phyloP scores from a whole-genome alignment of 75 land plant genomes.

The Cryptomeria japonica region DNA sequence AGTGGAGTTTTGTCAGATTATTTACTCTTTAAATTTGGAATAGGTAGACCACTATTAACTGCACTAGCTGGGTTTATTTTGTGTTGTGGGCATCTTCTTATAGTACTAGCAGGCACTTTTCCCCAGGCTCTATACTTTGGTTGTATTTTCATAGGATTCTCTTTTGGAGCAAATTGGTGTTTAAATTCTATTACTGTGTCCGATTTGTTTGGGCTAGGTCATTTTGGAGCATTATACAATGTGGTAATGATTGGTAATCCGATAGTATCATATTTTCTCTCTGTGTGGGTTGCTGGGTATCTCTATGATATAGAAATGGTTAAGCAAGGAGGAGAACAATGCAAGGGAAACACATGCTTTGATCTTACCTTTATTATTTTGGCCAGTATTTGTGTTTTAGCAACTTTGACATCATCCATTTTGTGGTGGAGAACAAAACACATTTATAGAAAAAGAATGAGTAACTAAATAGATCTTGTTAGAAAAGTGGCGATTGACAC shows the following conservation, averaged over 20 bases:
- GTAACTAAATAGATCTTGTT: background rate
- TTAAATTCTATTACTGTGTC: conserved; percentile 31
- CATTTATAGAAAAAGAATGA: background rate
- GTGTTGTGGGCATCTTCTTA: conserved; percentile 17
- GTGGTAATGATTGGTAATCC: conserved; percentile 30
- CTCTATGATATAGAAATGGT: conserved; percentile 34
- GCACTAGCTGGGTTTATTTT: conserved; percentile 4
- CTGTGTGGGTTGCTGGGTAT: conserved; percentile 28
- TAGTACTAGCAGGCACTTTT: background rate
- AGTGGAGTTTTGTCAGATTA: conserved; percentile 18
- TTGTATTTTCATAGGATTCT: conserved; percentile 22
- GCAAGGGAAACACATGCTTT: conserved; percentile 23
- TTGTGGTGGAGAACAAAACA: background rate
- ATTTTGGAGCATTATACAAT: conserved; percentile 35
- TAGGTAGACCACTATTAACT: conserved; percentile 19
- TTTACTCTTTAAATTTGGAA: conserved; percentile 9
- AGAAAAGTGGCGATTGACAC: no score
- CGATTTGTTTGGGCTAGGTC: conserved; percentile 27
- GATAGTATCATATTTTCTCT: conserved; percentile 28
- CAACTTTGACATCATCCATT: background rate
- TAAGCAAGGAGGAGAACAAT: conserved; percentile 11
- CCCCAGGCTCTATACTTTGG: conserved; percentile 20
- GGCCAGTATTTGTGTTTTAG: conserved; percentile 25
- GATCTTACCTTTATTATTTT: conserved; percentile 27
- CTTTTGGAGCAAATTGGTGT: conserved; percentile 32